A percentile compares a stretch with the other conserved stretches of the same genome.
Conservation (phyloP, 2,329 filamentous ascomycete genomes). For the Coniella vitis region DNA sequence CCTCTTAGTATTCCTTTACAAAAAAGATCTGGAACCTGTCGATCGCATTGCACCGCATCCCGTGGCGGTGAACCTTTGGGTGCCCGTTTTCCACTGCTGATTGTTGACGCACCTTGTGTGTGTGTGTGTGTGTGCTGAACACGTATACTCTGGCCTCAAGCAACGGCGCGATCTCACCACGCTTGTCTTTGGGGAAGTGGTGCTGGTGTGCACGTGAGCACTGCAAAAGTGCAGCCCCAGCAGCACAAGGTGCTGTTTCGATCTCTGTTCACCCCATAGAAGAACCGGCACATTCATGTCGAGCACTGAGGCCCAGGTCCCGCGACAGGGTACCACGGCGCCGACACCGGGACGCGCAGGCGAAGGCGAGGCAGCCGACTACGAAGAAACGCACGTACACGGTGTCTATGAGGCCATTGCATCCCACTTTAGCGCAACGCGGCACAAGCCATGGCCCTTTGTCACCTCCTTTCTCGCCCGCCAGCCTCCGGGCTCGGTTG, state of each 20-base stretch:
- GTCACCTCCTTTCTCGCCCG: constrained; percentile 69
- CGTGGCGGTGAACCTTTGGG: neutral
- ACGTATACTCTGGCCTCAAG: too few relatives aligned
- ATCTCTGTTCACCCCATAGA: too few relatives aligned
- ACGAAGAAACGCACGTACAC: constrained; percentile 86
- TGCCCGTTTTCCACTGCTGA: too few relatives aligned
- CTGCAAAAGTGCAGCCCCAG: neutral
- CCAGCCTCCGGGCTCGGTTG: constrained; percentile 64
- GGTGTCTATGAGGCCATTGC: constrained; percentile 84
- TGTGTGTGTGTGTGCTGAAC: too few relatives aligned
- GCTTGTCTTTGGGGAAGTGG: too few relatives aligned
- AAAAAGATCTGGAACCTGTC: neutral
- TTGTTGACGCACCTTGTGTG: too few relatives aligned
- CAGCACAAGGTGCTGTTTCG: too few relatives aligned
- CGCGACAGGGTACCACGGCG: neutral
- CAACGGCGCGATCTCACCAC: too few relatives aligned
- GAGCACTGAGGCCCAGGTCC: neutral
- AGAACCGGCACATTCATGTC: too few relatives aligned
- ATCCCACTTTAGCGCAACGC: constrained; percentile 74
- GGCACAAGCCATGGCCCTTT: constrained; percentile 85
- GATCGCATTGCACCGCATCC: neutral
- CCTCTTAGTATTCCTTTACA: neutral
- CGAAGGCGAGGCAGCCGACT: constrained; percentile 41
- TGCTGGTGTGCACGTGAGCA: too few relatives aligned
- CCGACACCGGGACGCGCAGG: neutral